Base-by-base conservation (phyloP, 768 basidiomycete genomes). In the Termitomyces eurrhizus region DNA sequence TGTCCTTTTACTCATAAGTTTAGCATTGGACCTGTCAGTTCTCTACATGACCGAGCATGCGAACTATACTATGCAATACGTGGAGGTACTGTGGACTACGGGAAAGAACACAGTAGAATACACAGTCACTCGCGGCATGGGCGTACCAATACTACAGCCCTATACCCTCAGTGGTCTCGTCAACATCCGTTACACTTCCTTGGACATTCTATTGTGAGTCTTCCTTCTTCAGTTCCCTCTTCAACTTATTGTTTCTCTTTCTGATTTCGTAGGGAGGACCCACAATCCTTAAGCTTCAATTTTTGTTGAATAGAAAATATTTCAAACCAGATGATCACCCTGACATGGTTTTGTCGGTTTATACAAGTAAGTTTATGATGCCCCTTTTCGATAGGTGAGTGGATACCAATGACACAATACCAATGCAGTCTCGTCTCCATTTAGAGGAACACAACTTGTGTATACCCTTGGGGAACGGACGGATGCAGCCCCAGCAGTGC, bases 1-100 rank as follows among this genome's bases (percentile, higher is more conserved):
- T 18, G 13, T 42, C 14, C 5, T n/a, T 12, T 32, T 2, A 41
- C 9, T 5, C 8, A 33, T 13, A 7, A 54, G n/a, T 32, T 14
- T 21, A 55, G 53, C 42, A 29, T 55, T 18, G 53, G 53, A n/a
- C 53, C 53, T 32, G 53, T 55, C 29, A 55, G 53, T 32, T 55
- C 53, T 6, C 41, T 42, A 1, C 39, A 55, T 41, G 52, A 54
- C 39, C 37, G 52, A 18, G 52, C 52, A 29, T 54, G 52, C n/a
- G 52, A 54, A 18, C 26, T 41, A n/a, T 54, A 54, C 26, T 54
- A 54, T 18, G 52, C 52, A 18, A 18, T 55, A 32, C n/a, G 39
- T n/a, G 53, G 53, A 32, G 41, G 53, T n/a, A 33, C 41, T 3
- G 29, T 42, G 3, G 53, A 55, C 53, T 55, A 55, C 4, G 53